Percentiles rank a stretch among this genome's conserved stretches.
Conservation (phyloP, 257 asterid genomes). For the Ballota nigra region DNA sequence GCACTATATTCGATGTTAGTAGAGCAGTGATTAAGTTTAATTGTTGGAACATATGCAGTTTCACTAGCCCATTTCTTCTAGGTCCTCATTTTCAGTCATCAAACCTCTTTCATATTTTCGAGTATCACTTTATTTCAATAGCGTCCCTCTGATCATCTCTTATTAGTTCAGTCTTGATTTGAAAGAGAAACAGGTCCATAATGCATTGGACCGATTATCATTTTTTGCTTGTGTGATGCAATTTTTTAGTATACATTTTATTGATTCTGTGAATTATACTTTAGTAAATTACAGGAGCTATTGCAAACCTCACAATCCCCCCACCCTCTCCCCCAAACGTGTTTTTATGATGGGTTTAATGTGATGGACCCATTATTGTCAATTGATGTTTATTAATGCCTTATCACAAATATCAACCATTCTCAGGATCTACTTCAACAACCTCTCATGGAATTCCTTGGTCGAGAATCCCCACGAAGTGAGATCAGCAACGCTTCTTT, state of each 20-base stretch:
- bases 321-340: background rate
- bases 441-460: conserved; percentile 65
- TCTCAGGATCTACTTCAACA: conserved; percentile 76
- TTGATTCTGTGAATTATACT: background rate
- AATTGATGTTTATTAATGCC: conserved; percentile 1
- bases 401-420: background rate
- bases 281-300: background rate
- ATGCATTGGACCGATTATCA: background rate
- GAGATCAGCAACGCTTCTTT: conserved; percentile 32
- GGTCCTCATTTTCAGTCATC: too few species aligned
- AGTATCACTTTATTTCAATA: too few species aligned
- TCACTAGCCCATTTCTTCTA: background rate
- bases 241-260: background rate
- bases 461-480: conserved; percentile 46
- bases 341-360: background rate
- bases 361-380: background rate
- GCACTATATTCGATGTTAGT: background rate
- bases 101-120: too few species aligned
- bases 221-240: background rate
- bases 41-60: background rate
- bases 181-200: background rate
- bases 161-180: background rate
- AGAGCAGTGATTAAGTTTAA: background rate
- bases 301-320: background rate
- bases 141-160: background rate